Base-by-base conservation (phyloP, 257 asterid species). In the Solanum dulcamara region DNA sequence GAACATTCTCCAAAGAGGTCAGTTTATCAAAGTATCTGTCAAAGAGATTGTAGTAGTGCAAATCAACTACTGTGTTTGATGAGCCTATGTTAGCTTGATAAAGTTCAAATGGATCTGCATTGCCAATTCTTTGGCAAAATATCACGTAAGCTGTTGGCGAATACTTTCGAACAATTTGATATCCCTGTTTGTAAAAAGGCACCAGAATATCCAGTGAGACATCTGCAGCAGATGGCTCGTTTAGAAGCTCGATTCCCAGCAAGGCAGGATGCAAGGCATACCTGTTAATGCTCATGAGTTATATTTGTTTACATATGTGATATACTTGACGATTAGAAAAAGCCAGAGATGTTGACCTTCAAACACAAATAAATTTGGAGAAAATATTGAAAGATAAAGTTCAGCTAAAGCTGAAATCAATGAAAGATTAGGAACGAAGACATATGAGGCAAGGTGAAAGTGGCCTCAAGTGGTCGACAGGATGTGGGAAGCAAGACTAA, bases 31-130 rank as follows among this genome's bases (percentile, higher is more conserved):
- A 94, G 87, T 85, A 90, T n/a, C 86, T 28, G 86, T 91, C 93
- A 30, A 92, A 95, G 22, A 95, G 88, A 86, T 95, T 92, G 92
- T 94, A 94, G 91, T 92, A 92, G 79, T 95, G 98, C 88, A 95
- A 81, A 85, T 95, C 98, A 59, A 95, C 84, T 8, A 93, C 98
- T 26, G 95, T 91, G 77, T 93, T 91, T 83, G 85, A 53, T 11
- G 91, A 57, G 83, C 94, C 95, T 85, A 91, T 35, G 89, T 93
- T 89, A 75, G 97, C 94, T 84, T 91, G 93, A 90, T 90, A 91
- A 86, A 94, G 96, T 85, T 95, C 98, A 28, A 89, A 80, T 10
- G 94, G 95, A 88, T 92, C 95, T 12, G 93, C 95, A 81, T 89
- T 89, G 87, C 96, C 95, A 17, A 94, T 90, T 84, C 98, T 91